These are phyloP conservation scores for Debaryomyces sp. DNA, from an alignment of 1,139 yeast species.

Conservation along the genomic window DNA sequence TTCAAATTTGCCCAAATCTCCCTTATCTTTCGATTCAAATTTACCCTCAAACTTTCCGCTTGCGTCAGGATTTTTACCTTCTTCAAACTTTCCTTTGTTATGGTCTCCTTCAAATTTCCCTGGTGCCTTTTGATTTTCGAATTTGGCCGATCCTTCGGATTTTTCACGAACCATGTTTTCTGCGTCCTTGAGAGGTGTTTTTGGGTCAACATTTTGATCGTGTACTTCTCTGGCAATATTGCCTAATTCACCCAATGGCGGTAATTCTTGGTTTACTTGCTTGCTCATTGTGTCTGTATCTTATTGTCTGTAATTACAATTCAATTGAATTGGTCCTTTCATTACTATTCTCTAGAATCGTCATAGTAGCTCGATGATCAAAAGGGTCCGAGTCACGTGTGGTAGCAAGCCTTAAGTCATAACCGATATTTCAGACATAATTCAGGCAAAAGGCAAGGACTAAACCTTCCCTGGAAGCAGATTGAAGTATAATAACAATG, in stretches of 20 bases:
- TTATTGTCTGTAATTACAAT: not conserved
- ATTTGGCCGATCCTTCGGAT: slow-evolving; percentile 13
- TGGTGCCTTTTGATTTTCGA: slow-evolving; percentile 11
- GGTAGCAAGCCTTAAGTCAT: not conserved
- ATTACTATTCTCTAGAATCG: not conserved
- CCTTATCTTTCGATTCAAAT: slow-evolving; percentile 20
- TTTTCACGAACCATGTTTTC: not conserved
- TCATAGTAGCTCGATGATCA: not conserved
- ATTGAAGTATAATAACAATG: not conserved
- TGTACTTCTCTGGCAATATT: slow-evolving; percentile 16
- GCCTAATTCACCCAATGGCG: slow-evolving; percentile 30
- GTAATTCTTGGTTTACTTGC: slow-evolving; percentile 5
- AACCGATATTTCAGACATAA: not conserved
- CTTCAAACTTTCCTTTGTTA: slow-evolving; percentile 12
- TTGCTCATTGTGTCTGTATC: not conserved
- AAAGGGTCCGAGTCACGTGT: not conserved
- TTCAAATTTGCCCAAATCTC: slow-evolving; percentile 21
- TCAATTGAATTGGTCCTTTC: not conserved
- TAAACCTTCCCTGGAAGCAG: not conserved
- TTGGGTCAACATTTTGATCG: slow-evolving; percentile 8
- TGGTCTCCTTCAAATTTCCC: slow-evolving; percentile 18
- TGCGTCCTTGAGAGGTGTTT: slow-evolving; percentile 6
- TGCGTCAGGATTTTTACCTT: slow-evolving; percentile 1
- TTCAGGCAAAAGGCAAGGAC: too few relatives aligned
- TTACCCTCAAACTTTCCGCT: slow-evolving; percentile 14